A percentile compares a stretch with the other conserved stretches of the same genome.
Evolutionary conservation across 306 rosid species (phyloP).

Genomic region (barrel medic (Medicago truncatula)): DNA sequence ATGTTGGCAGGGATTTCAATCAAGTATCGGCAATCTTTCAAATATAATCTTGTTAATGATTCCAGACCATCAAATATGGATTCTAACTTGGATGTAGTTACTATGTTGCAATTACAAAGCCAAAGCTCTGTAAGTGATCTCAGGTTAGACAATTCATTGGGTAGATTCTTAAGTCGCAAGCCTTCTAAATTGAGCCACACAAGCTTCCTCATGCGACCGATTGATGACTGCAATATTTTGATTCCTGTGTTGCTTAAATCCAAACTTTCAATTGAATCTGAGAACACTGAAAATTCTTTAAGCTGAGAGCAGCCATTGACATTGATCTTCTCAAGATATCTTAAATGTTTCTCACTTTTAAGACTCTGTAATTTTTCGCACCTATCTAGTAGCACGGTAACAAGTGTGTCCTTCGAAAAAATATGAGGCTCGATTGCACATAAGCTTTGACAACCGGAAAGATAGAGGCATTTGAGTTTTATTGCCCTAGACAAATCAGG

Average conservation of each 20-base stretch:
- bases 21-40: conserved; percentile 11
- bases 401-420: background rate
- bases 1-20: conserved; percentile 39
- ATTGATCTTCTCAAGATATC: background rate
- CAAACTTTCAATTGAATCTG: background rate
- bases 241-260: background rate
- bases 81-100: background rate
- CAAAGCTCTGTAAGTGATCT: background rate
- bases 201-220: background rate
- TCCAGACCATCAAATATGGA: background rate
- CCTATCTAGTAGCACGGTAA: background rate
- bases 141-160: background rate
- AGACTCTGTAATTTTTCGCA: conserved; percentile 11
- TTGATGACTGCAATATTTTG: conserved; percentile 11
- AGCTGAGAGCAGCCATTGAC: background rate
- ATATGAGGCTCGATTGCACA: background rate
- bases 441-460: conserved; percentile 12
- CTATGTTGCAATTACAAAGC: background rate
- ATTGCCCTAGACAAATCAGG: conserved; percentile 13
- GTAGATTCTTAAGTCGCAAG: background rate
- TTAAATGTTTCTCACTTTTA: background rate
- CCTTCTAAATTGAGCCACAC: background rate
- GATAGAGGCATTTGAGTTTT: background rate
- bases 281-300: conserved; percentile 1
- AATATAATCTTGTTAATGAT: background rate